Conservation (phyloP, 2,329 filamentous ascomycete genomes). For the Alternaria consortialis region DNA sequence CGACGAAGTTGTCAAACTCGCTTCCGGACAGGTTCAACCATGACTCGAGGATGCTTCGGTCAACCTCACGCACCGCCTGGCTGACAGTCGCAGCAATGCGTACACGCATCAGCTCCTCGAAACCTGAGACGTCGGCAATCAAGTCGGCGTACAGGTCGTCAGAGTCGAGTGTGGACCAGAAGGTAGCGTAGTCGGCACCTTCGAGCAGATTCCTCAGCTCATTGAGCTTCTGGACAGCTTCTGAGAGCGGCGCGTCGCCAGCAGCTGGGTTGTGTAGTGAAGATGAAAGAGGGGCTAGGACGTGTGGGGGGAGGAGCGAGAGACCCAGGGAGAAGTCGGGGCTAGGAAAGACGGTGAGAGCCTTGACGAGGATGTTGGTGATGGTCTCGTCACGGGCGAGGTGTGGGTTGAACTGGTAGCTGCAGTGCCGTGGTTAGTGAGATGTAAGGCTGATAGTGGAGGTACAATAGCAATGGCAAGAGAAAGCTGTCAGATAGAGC, state of each 20-base stretch:
- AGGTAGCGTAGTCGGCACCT: slow-evolving; percentile 86
- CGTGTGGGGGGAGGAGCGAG: slow-evolving; percentile 88
- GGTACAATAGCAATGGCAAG: slow-evolving; percentile 5
- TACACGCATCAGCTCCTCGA: slow-evolving; percentile 92
- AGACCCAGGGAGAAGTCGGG: slow-evolving; percentile 94
- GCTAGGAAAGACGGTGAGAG: slow-evolving; percentile 95
- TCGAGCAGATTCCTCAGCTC: slow-evolving; percentile 86
- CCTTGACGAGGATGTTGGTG: slow-evolving; percentile 98
- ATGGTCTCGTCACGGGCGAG: slow-evolving; percentile 95
- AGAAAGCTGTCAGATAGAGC: slow-evolving; percentile 72
- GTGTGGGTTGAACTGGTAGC: slow-evolving; percentile 99
- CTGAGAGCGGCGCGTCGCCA: slow-evolving; percentile 75
- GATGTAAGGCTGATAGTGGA: slow-evolving; percentile 4
- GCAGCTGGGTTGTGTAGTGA: slow-evolving; percentile 60
- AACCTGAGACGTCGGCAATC: slow-evolving; percentile 91
- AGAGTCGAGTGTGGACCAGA: slow-evolving; percentile 92
- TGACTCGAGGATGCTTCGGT: slow-evolving; percentile 56
- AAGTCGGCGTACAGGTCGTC: slow-evolving; percentile 97
- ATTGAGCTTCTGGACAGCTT: slow-evolving; percentile 89
- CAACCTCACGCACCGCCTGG: slow-evolving; percentile 82
- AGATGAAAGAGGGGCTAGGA: slow-evolving; percentile 69
- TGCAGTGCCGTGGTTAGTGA: slow-evolving; percentile 53
- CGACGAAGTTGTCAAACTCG: slow-evolving; percentile 61
- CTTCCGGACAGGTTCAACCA: slow-evolving; percentile 59
- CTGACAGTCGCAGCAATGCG: slow-evolving; percentile 88